Conservation (phyloP, 2,329 filamentous ascomycete genomes). For the Aspergillus intermedius region DNA sequence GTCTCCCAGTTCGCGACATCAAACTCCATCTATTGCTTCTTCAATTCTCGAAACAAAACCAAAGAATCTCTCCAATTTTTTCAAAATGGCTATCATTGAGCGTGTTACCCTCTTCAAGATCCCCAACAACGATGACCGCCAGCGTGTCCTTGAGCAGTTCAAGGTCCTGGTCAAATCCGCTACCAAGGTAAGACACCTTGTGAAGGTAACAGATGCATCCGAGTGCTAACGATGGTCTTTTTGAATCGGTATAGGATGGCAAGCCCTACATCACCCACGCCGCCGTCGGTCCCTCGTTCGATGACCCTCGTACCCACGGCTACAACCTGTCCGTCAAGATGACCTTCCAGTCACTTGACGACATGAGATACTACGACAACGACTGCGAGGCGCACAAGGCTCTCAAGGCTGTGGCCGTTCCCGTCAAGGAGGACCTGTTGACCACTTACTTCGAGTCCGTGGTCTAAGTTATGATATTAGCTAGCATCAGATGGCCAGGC, state of each 20-base stretch:
- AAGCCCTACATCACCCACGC: constrained; percentile 59
- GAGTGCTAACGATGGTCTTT: no score
- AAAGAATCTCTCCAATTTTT: background rate
- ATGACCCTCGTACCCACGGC: constrained; percentile 53
- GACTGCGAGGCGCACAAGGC: constrained; percentile 45
- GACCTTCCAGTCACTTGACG: constrained; percentile 54
- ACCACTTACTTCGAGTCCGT: constrained; percentile 17
- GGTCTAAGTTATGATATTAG: no score
- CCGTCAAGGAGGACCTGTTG: constrained; percentile 15
- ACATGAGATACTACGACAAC: constrained; percentile 61
- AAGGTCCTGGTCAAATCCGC: constrained; percentile 20
- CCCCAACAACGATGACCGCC: constrained; percentile 32
- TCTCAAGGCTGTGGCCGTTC: constrained; percentile 23
- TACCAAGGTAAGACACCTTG: constrained; percentile 22
- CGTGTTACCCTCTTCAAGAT: constrained; percentile 45
- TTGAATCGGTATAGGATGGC: constrained; percentile 46
- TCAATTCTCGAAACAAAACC: background rate
- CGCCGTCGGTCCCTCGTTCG: constrained; percentile 44
- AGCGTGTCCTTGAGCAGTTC: constrained; percentile 32
- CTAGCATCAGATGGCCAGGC: no score
- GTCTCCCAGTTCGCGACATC: background rate
- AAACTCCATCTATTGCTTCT: background rate
- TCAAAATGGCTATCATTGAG: constrained; percentile 23
- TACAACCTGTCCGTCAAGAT: constrained; percentile 56
- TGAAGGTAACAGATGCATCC: background rate